Conservation (phyloP, 495 filamentous ascomycete species). For the Hypoxylon lenormandii region DNA sequence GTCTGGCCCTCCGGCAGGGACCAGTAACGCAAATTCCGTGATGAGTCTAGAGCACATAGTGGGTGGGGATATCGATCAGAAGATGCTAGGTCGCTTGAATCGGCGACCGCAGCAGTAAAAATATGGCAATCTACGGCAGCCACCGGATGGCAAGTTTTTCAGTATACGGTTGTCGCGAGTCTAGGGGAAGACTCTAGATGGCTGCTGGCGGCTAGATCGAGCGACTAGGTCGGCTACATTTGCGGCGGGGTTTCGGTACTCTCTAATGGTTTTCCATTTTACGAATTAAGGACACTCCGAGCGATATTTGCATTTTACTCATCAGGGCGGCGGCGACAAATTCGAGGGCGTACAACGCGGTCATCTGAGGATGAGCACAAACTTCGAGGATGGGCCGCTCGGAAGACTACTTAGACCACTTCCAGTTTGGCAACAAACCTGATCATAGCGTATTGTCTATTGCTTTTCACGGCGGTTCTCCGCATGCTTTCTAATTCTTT, state of each 20-base stretch:
- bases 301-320: no score
- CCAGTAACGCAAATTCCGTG: constrained; percentile 49
- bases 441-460: constrained; percentile 40
- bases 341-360: constrained; percentile 41
- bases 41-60: constrained; percentile 64
- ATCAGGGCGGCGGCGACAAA: no score
- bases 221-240: constrained; percentile 18
- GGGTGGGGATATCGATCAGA: constrained; percentile 57
- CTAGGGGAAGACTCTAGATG: constrained; percentile 29
- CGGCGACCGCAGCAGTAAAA: constrained; percentile 27
- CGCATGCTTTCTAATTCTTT: constrained; percentile 41
- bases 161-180: constrained; percentile 2
- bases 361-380: constrained; percentile 21
- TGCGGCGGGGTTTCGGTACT: constrained; percentile 29
- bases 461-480: constrained; percentile 29
- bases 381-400: constrained; percentile 23
- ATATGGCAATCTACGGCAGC: constrained; percentile 13
- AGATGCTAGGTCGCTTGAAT: constrained; percentile 58
- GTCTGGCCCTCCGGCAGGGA: constrained; percentile 41
- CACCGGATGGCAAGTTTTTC: constrained; percentile 29
- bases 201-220: constrained; percentile 43
- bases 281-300: constrained; percentile 33
- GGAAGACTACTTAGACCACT: constrained; percentile 39
- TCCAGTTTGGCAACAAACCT: constrained; percentile 45
- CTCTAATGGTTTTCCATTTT: constrained; percentile 38